Evolutionary conservation across 1,284 basidiomycete species (phyloP).

Genomic region (Tausonia pullulans): DNA sequence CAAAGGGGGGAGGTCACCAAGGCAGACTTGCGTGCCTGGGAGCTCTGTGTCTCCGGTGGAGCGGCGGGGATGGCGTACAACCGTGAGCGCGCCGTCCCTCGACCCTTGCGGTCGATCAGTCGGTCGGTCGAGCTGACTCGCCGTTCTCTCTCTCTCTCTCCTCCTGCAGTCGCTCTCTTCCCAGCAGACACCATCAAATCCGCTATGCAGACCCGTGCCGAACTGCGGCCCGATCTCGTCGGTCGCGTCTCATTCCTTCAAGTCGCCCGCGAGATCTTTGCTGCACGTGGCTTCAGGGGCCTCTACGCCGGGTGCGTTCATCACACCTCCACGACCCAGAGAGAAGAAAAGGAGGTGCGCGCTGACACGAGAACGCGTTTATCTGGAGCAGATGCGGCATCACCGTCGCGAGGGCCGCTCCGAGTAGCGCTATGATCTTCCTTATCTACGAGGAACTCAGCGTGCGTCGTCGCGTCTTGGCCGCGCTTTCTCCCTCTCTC

Average conservation of each 20-base stretch:
- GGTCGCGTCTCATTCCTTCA: slow-evolving; percentile 43
- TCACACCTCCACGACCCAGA: background rate
- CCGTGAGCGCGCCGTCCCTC: slow-evolving; percentile 39
- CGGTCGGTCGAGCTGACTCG: background rate
- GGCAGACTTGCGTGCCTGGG: slow-evolving; percentile 55
- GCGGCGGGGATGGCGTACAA: slow-evolving; percentile 80
- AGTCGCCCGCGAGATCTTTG: slow-evolving; percentile 65
- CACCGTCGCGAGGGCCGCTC: slow-evolving; percentile 75
- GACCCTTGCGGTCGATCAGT: background rate
- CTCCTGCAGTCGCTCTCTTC: slow-evolving; percentile 43
- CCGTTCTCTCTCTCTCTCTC: background rate
- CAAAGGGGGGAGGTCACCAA: slow-evolving; percentile 31
- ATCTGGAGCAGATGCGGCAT: slow-evolving; percentile 51
- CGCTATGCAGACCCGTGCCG: slow-evolving; percentile 65
- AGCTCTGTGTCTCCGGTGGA: slow-evolving; percentile 77
- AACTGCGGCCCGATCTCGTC: slow-evolving; percentile 11
- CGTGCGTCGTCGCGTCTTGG: slow-evolving; percentile 13
- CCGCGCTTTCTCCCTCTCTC: slow-evolving; percentile 7
- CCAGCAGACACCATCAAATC: slow-evolving; percentile 93
- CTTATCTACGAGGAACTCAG: slow-evolving; percentile 68
- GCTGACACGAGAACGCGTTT: too few species aligned
- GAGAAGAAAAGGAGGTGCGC: background rate
- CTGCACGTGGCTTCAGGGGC: slow-evolving; percentile 63
- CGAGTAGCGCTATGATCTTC: slow-evolving; percentile 85
- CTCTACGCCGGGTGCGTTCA: slow-evolving; percentile 84